Percentiles rank a stretch among this genome's conserved stretches.
Conservation (phyloP, 2,329 filamentous ascomycete species). For the Talaromyces amestolkiae region DNA sequence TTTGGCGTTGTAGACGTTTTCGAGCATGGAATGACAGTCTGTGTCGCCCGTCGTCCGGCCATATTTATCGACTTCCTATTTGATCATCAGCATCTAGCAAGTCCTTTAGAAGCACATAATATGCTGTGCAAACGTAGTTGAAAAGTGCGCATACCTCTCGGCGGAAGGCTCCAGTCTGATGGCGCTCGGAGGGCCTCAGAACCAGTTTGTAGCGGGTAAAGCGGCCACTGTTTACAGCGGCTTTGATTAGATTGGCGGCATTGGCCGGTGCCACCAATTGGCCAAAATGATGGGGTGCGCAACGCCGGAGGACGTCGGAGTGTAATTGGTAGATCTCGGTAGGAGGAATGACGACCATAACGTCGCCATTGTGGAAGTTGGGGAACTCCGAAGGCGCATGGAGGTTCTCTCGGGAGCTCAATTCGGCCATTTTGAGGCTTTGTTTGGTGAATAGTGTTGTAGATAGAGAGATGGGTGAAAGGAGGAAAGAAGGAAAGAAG, state of each 20-base stretch:
- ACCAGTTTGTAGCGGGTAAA: constrained; percentile 27
- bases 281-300: constrained; percentile 25
- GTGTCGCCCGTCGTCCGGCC: constrained; percentile 28
- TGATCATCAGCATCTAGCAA: background rate
- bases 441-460: background rate
- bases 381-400: constrained; percentile 30
- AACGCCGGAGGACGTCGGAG: constrained; percentile 27
- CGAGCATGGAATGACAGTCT: background rate
- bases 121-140: background rate
- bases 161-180: constrained; percentile 19
- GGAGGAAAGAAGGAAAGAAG: background rate
- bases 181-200: constrained; percentile 13
- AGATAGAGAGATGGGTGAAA: background rate
- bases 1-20: background rate
- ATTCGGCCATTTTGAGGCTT: background rate
- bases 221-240: constrained; percentile 28
- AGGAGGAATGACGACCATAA: constrained; percentile 37
- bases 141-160: constrained; percentile 15
- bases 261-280: constrained; percentile 23
- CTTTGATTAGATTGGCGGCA: constrained; percentile 28
- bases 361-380: constrained; percentile 40
- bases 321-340: constrained; percentile 41
- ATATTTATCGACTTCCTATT: constrained; percentile 35
- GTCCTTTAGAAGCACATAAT: background rate
- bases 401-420: background rate